Base-by-base conservation (phyloP, 1,284 basidiomycete genomes). In the Marasmius fiardii region DNA sequence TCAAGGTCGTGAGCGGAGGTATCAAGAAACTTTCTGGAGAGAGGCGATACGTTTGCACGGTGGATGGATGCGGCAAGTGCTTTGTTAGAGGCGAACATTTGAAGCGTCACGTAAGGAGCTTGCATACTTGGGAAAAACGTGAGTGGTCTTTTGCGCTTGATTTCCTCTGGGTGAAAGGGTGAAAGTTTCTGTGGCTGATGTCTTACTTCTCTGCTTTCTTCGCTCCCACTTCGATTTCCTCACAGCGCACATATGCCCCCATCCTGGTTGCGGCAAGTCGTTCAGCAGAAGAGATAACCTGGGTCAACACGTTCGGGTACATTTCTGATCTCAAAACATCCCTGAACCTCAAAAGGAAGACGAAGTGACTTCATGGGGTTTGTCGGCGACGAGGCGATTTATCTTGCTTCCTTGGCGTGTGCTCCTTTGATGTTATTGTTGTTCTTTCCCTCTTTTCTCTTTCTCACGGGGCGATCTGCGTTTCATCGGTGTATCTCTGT, bases 271-370 rank as follows among this genome's bases (percentile, higher is more conserved):
- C 71, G 80, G 76, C 55, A 90, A 90, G 70, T 76, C 82, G 28
- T 93, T 93, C 65, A 90, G 86, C 67, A 77, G 92, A 45, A 80
- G 86, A 61, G 92, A 93, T 67, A 93, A 93, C 65, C 78, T 93
- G 23, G 85, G 82, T 39, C 88, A 90, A 65, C 89, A 92, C 66
- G 79, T 87, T 66, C 82, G 86, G 28, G 79, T 91, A 35, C 89
- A 92, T 71, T 64, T 76, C 52, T 53, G 24, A 53, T 33, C 12
- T 33, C 6, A 49, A 14, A 11, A 31, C 28, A 24, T 10, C 26
- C 20, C n/a, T n/a, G n/a, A n/a, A n/a, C n/a, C n/a, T n/a, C n/a
- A n/a, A n/a, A n/a, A n/a, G n/a, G n/a, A n/a, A n/a, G n/a, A n/a
- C n/a, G n/a, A n/a, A n/a, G n/a, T n/a, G n/a, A n/a, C n/a, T n/a